phyloP scores from a whole-genome alignment of 2,329 filamentous ascomycete species.

The Colletotrichum liaoningense region DNA sequence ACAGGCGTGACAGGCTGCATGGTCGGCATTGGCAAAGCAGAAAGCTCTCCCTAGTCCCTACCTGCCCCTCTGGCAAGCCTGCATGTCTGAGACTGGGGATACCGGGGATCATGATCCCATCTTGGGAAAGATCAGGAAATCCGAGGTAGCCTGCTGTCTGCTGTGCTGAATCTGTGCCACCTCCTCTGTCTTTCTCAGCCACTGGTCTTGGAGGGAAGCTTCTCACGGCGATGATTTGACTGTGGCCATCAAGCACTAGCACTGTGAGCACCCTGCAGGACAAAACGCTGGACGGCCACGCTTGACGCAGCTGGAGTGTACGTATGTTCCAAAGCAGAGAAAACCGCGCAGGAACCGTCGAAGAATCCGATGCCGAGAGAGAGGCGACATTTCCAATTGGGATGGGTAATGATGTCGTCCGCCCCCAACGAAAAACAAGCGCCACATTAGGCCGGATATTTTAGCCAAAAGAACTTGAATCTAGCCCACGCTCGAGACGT shows the following conservation, averaged over 20 bases:
- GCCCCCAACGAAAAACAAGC: not conserved
- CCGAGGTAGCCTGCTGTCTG: not conserved
- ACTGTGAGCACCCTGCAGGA: not conserved
- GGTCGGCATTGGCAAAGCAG: not conserved
- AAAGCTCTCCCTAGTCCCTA: not conserved
- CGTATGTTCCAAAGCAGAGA: not conserved
- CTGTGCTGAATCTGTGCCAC: not conserved
- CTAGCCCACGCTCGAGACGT: not conserved
- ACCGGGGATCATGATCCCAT: not conserved
- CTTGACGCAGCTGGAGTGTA: not conserved
- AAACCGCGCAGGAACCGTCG: not conserved
- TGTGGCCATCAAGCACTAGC: not conserved
- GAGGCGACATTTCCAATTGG: not conserved
- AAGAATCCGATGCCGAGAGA: not conserved
- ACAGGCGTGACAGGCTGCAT: not conserved
- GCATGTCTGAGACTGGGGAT: slow-evolving; percentile 6
- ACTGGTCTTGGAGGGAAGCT: not conserved
- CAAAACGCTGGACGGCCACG: not conserved
- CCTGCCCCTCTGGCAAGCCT: not conserved
- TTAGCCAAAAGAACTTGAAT: not conserved
- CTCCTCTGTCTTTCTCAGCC: not conserved
- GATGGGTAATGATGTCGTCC: not conserved
- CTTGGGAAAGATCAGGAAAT: not conserved
- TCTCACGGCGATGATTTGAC: not conserved
- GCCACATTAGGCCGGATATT: not conserved